phyloP scores from a whole-genome alignment of 768 basidiomycete species.

The Suillus bovinus region DNA sequence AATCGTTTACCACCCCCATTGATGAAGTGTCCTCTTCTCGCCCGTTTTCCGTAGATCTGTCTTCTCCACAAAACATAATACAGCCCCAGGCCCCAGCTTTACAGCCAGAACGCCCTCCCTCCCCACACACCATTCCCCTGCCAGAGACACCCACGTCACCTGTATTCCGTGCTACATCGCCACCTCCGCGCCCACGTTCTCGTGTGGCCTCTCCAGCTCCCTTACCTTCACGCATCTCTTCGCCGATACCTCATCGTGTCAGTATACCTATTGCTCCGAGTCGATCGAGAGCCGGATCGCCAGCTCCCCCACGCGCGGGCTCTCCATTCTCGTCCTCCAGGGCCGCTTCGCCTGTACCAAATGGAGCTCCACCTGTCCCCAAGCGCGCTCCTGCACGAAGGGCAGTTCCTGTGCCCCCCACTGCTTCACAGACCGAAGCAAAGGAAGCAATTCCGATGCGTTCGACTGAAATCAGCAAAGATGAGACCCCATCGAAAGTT shows the following conservation, averaged over 20 bases:
- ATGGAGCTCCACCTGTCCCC: slow-evolving; percentile 57
- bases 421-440: slow-evolving; percentile 1
- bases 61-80: slow-evolving; percentile 9
- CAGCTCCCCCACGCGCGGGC: slow-evolving; percentile 15
- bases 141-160: slow-evolving; percentile 32
- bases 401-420: slow-evolving; percentile 29
- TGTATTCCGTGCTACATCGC: slow-evolving; percentile 18
- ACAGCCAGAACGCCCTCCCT: slow-evolving; percentile 15
- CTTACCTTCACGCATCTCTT: slow-evolving; percentile 3
- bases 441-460: slow-evolving; percentile 3
- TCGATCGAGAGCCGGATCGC: slow-evolving; percentile 29
- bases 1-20: slow-evolving; percentile 20
- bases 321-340: slow-evolving; percentile 38
- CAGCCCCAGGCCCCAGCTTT: slow-evolving; percentile 6
- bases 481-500: background rate
- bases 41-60: slow-evolving; percentile 8
- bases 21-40: slow-evolving; percentile 25
- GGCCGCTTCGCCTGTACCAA: slow-evolving; percentile 36
- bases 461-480: background rate
- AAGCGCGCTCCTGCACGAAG: slow-evolving; percentile 62
- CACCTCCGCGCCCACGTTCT: slow-evolving; percentile 36
- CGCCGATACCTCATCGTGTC: slow-evolving; percentile 35
- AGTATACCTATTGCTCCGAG: slow-evolving; percentile 19
- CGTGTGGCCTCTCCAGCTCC: slow-evolving; percentile 24
- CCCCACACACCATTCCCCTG: slow-evolving; percentile 24